Evolutionary conservation across 1,284 basidiomycete genomes (phyloP), one percentile per base, ranked within the genome.

Genomic region (Cryptococcus sp.): DNA sequence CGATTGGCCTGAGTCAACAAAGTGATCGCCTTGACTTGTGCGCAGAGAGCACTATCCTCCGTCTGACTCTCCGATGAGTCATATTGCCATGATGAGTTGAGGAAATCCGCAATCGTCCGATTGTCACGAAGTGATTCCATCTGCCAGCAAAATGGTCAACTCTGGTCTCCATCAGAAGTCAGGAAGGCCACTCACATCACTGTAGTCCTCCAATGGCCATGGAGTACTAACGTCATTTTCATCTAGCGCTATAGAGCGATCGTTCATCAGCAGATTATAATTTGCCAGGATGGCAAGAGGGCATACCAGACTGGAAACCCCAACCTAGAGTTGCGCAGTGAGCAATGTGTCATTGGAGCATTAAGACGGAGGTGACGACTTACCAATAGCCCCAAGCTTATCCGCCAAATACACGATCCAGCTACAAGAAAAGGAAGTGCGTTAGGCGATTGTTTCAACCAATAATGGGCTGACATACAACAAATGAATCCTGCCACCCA

Each of bases 171-270:
- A 29, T 20, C 34, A 15, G 19, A 15, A 20, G 23, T 20, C 25
- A 38, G n/a, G n/a, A n/a, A n/a, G n/a, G n/a, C 34, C 8, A 62
- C 64, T 50, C 44, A 73, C 68, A 11, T 46, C 56, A 5, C 66
- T 62, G 49, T 74, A 75, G 22, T 63, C 57, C 10, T 71, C 70
- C 34, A 59, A 55, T 2, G 77, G 77, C 56, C 72, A 74, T 3
- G 77, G 75, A 0, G 76, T 78, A 5, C 73, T 72, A 26, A 77
- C 69, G 39, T 76, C 74, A 1, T 69, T 62, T 16, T 68, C 60
- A 25, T 61, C 50, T 46, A 73, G 64, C 13, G 54, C 70, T 62
- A 43, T 5, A 49, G 34, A 13, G 10, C 5, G 11, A 20, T 26
- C 29, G 20, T 3, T 19, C 22, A 11, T 16, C 19, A 10, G 19